Evolutionary conservation across 352 stramenopile species (phyloP), one percentile per base, ranked within the genome.

Genomic region (Globisporangium spinosum): DNA sequence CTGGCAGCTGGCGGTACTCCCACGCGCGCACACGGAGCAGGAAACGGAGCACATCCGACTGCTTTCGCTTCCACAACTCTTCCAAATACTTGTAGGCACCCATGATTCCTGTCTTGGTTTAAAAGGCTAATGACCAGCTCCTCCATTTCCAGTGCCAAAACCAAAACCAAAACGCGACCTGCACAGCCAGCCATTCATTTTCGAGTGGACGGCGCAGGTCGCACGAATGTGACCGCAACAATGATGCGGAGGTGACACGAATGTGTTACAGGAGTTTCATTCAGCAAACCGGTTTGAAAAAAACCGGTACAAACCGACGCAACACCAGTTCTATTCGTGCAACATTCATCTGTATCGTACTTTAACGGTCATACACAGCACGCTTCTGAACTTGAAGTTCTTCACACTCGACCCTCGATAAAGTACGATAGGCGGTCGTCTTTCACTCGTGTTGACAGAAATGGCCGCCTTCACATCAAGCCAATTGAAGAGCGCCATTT

Each of bases 81-180:
- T 99, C 97, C 77, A 99, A 90, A 83, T 99, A 99, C 90, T 99
- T 99, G 97, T 99, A 99, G 67, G 96, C 97, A 91, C 97, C 97
- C 98, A 99, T 99, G 73, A 70, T 84, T 83, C 68, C 67, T 70
- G 70, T 77, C 76, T 85, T 86, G 74, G 75, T 78, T 74, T 58
- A 73, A 77, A 74, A 70, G 72, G 70, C 63, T 60, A 78, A 78
- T 78, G 72, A 23, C 34, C 25, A 3, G 34, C 17, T 61, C 10
- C 9, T 23, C 22, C 54, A 22, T 20, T 20, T n/a, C 32, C 38
- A 64, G 35, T 6, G 8, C 29, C 29, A 32, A 32, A 32, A 32
- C 29, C 27, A 61, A 51, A 67, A 61, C 51, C 13, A 34, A 49
- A 15, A 22, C 40, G 3, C 49, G 12, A 23, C 9, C 64, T 10